Evolutionary conservation across 2,329 filamentous ascomycete genomes (phyloP).

Genomic region (Fusarium anthophilum): DNA sequence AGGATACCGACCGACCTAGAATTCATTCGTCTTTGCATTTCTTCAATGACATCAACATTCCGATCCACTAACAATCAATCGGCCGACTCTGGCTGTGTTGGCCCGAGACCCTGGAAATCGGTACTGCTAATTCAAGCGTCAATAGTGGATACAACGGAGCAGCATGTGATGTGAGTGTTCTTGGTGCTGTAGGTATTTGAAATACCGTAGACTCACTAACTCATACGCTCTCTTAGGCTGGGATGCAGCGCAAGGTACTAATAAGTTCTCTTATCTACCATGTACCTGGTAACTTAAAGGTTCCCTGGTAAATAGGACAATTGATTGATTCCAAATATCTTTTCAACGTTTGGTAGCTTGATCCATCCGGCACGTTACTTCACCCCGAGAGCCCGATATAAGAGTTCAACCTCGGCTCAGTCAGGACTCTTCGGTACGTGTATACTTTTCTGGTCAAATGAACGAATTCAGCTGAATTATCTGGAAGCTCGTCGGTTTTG

Average conservation of each 20-base stretch:
- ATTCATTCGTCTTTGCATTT: not conserved
- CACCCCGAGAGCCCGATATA: conserved; percentile 1
- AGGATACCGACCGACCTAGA: not conserved
- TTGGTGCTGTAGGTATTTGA: not conserved
- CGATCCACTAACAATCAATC: not conserved
- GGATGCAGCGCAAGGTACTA: not conserved
- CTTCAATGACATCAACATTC: conserved; percentile 35
- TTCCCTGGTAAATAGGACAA: not conserved
- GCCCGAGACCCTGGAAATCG: not conserved
- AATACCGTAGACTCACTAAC: not conserved
- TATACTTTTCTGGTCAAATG: not conserved
- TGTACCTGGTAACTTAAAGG: not conserved
- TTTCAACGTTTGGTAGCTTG: not conserved
- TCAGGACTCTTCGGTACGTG: not conserved
- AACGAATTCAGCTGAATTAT: not conserved
- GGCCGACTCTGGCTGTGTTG: conserved; percentile 2
- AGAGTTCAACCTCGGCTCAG: not conserved
- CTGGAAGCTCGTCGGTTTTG: too few relatives aligned
- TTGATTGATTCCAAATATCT: conserved; percentile 1
- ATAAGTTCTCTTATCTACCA: not conserved
- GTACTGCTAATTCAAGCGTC: not conserved
- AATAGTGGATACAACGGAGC: conserved; percentile 4
- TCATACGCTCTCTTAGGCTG: not conserved
- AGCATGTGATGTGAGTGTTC: not conserved
- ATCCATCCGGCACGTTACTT: not conserved